These are phyloP conservation scores for Thraustotheca clavata DNA, from an alignment of 352 stramenopile genomes.

Conservation along the genomic window DNA sequence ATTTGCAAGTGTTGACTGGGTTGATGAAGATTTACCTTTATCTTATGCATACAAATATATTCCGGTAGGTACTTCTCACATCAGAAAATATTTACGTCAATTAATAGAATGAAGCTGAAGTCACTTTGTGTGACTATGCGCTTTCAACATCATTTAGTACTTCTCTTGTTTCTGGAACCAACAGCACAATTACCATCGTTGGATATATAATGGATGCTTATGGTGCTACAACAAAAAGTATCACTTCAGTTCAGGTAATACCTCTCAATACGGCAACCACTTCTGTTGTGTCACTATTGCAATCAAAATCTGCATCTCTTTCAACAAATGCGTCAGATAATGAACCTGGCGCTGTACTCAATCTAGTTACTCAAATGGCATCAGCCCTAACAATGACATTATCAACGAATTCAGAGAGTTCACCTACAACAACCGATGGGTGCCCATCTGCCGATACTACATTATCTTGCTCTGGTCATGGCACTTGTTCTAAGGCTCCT, in stretches of 20 bases:
- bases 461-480: constrained; percentile 33
- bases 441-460: neutral
- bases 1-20: constrained; percentile 43
- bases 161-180: constrained; percentile 42
- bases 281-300: neutral
- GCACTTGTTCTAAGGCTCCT: constrained; percentile 40
- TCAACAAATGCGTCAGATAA: neutral
- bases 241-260: constrained; percentile 26
- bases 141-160: constrained; percentile 44
- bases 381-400: neutral
- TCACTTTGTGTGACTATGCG: constrained; percentile 44
- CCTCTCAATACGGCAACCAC: neutral
- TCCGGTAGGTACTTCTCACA: constrained; percentile 37
- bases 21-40: constrained; percentile 53
- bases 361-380: constrained; percentile 32
- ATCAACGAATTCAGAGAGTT: neutral
- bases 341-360: constrained; percentile 50
- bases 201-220: constrained; percentile 51
- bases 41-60: constrained; percentile 75
- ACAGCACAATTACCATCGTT: constrained; percentile 54
- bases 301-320: neutral
- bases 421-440: neutral
- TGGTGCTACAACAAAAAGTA: constrained; percentile 36
- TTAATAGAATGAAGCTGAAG: constrained; percentile 26
- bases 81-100: neutral